phyloP scores from a whole-genome alignment of 2,329 filamentous ascomycete species.

The Neopestalotiopsis sp. region DNA sequence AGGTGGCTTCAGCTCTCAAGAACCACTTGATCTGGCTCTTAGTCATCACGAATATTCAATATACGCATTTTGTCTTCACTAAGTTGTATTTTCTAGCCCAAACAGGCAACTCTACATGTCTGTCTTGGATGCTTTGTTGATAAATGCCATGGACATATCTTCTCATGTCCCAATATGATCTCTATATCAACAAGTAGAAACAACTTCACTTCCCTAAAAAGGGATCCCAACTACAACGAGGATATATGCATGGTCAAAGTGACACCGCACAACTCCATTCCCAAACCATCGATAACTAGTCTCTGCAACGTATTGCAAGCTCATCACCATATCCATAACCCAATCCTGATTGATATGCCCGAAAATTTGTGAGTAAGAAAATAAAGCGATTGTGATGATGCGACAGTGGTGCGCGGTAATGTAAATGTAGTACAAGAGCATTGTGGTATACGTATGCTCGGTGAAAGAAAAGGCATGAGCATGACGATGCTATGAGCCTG shows the following conservation, averaged over 20 bases:
- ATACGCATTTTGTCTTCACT: too few relatives aligned
- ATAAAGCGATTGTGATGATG: not conserved
- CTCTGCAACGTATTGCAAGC: not conserved
- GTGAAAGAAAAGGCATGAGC: not conserved
- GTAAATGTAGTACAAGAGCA: not conserved
- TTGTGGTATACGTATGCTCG: not conserved
- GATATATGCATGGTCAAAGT: not conserved
- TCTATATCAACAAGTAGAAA: slow-evolving; percentile 2
- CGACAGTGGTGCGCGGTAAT: not conserved
- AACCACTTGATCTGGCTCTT: too few relatives aligned
- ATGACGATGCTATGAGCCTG: not conserved
- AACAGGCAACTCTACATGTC: not conserved
- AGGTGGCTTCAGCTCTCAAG: accelerated
- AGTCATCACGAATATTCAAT: too few relatives aligned
- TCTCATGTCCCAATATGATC: not conserved
- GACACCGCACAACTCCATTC: not conserved
- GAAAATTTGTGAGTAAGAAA: slow-evolving; percentile 1
- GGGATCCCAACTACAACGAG: not conserved
- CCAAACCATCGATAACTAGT: not conserved
- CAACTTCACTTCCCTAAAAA: not conserved
- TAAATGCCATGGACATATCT: not conserved
- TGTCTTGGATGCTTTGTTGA: not conserved
- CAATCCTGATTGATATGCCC: not conserved
- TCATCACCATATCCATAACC: slow-evolving; percentile 2
- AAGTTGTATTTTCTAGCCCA: too few relatives aligned